Evolutionary conservation across 2,329 filamentous ascomycete genomes (phyloP).

Genomic region (Paramyrothecium sp.): DNA sequence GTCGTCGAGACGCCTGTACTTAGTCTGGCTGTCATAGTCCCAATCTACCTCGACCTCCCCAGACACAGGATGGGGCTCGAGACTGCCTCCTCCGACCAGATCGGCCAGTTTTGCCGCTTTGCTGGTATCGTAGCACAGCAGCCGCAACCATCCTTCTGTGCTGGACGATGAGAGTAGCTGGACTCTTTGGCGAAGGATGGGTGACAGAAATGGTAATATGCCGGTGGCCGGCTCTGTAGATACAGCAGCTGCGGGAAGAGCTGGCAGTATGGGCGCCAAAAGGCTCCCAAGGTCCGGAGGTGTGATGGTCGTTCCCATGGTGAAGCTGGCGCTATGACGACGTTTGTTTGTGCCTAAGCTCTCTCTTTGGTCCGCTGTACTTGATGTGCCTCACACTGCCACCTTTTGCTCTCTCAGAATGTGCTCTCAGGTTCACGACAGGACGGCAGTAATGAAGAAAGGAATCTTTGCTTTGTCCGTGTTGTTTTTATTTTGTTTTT

Average conservation of each 20-base stretch:
- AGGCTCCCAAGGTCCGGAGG: constrained; percentile 46
- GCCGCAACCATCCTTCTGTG: constrained; percentile 68
- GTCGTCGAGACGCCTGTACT: constrained; percentile 67
- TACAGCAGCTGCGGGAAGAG: constrained; percentile 57
- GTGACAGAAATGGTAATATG: constrained; percentile 60
- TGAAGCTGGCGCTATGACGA: constrained; percentile 1
- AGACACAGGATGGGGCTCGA: constrained; percentile 79
- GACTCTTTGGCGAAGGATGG: constrained; percentile 65
- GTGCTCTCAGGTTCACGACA: no score
- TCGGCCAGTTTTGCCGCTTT: constrained; percentile 57
- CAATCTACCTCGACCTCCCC: constrained; percentile 76
- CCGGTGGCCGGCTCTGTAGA: constrained; percentile 56
- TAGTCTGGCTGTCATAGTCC: constrained; percentile 60
- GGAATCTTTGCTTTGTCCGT: no score
- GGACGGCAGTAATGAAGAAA: neutral
- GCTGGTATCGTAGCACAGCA: constrained; percentile 67
- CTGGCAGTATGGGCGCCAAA: constrained; percentile 56
- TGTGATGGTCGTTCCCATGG: constrained; percentile 30
- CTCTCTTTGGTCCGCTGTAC: no score
- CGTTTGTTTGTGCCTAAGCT: neutral
- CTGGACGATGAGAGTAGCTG: constrained; percentile 61
- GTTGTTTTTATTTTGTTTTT: no score
- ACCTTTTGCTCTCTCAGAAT: no score
- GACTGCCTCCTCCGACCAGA: constrained; percentile 57
- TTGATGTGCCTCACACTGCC: no score